Conservation (phyloP, 2,329 filamentous ascomycete genomes). For the Alternaria sp. region DNA sequence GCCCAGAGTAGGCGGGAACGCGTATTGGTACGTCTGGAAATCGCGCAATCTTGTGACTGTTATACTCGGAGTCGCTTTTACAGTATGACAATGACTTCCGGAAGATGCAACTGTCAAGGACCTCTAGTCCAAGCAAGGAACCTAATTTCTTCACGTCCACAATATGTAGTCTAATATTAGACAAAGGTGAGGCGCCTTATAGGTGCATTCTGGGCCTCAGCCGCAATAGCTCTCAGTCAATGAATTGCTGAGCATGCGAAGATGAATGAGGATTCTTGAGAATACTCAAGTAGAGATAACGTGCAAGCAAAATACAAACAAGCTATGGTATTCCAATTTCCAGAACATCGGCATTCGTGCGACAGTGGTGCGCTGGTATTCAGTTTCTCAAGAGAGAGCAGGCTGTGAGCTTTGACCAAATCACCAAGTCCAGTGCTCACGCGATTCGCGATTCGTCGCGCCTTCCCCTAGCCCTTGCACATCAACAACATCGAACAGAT, state of each 20-base stretch:
- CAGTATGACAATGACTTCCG: background rate
- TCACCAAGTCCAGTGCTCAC: constrained; percentile 40
- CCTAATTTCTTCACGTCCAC: background rate
- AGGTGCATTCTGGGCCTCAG: background rate
- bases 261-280: background rate
- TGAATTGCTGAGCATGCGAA: background rate
- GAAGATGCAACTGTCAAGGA: background rate
- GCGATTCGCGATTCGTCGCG: constrained; percentile 35
- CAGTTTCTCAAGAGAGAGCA: background rate
- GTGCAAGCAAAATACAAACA: background rate
- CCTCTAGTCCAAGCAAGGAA: background rate
- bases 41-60: background rate
- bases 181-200: background rate
- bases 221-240: background rate
- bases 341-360: background rate
- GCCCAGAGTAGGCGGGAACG: background rate
- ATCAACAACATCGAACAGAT: constrained; percentile 11
- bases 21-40: background rate
- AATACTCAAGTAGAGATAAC: background rate
- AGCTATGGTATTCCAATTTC: background rate
- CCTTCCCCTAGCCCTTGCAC: constrained; percentile 17
- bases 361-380: background rate
- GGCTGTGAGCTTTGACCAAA: constrained; percentile 13
- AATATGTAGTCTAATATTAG: background rate
- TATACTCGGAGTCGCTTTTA: background rate